Evolutionary conservation across 345 rosid genomes (phyloP), one percentile per base, ranked within the genome.

Genomic region (Erysimum cheiranthoides): DNA sequence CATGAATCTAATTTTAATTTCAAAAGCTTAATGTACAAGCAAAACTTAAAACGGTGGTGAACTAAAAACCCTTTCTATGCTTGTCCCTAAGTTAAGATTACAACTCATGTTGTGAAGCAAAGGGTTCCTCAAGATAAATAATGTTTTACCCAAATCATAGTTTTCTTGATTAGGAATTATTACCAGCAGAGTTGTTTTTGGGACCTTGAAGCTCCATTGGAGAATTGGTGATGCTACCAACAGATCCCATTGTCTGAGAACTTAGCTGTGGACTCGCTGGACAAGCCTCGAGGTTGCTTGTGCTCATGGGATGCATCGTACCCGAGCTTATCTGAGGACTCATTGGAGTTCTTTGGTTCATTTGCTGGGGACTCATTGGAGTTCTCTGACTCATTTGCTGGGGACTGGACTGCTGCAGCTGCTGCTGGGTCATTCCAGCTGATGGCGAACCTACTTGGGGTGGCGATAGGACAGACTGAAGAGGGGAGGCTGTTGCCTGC

Each of bases 231-330:
- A 96, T 91, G 81, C 97, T 96, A 83, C 94, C 92, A 68, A 86
- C 98, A 0, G 97, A 93, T 68, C 96, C 96, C 93, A 63, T 85
- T 71, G 98, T 90, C 85, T 92, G 96, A 66, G 97, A 90, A 75
- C 98, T 95, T 77, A 89, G 77, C 80, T 95, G 98, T 16, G 99
- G 99, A 74, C 99, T 96, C 11, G 95, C 88, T 14, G 99, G 98
- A 79, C 96, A 85, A 30, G 81, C 84, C 64, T 90, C 98, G 11
- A 87, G 87, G 79, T 89, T 93, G 76, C 92, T 89, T 21, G 90
- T 84, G 80, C 89, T 88, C 81, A 87, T 65, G 52, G 86, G 86
- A 68, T 91, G 97, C 71, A 91, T 84, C 10, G 89, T 86, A 66
- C 98, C 94, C 0, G 97, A 87, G 81, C 96, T 88, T 62, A 89